phyloP scores from a whole-genome alignment of 768 basidiomycete species.

The Heimioporus sp. region DNA sequence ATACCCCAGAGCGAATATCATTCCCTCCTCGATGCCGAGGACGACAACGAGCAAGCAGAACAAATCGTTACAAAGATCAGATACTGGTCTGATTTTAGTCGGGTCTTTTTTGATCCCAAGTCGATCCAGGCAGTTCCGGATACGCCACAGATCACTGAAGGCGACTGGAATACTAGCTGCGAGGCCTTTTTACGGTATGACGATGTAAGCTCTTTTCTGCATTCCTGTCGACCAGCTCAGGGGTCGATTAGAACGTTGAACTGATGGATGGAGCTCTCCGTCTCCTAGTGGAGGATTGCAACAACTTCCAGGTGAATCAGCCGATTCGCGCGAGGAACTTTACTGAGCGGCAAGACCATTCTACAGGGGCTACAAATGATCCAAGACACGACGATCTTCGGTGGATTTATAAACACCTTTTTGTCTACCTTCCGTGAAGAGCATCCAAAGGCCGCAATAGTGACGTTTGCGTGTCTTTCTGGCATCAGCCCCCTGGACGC shows the following conservation, averaged over 20 bases:
- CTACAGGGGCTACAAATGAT: conserved; percentile 67
- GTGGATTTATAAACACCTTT: conserved; percentile 60
- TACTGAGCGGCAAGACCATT: not conserved
- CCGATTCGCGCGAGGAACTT: not conserved
- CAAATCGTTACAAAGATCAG: conserved; percentile 29
- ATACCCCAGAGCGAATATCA: conserved; percentile 60
- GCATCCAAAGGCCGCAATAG: conserved; percentile 55
- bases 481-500: conserved; percentile 32
- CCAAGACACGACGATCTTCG: conserved; percentile 61
- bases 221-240: not conserved
- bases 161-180: conserved; percentile 55
- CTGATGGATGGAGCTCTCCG: conserved; percentile 71
- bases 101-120: conserved; percentile 59
- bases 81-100: conserved; percentile 53
- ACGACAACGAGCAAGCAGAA: conserved; percentile 7
- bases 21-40: conserved; percentile 34
- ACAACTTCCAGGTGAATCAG: conserved; percentile 60
- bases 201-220: conserved; percentile 39
- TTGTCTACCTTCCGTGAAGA: conserved; percentile 66
- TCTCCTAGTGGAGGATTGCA: conserved; percentile 70
- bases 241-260: conserved; percentile 47
- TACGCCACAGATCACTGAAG: conserved; percentile 44
- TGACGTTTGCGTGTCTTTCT: conserved; percentile 60
- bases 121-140: conserved; percentile 66
- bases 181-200: conserved; percentile 54